Percentiles rank a stretch among this genome's conserved stretches.
phyloP scores from a whole-genome alignment of 2,329 filamentous ascomycete genomes.

The Sordariomycetes sp. region DNA sequence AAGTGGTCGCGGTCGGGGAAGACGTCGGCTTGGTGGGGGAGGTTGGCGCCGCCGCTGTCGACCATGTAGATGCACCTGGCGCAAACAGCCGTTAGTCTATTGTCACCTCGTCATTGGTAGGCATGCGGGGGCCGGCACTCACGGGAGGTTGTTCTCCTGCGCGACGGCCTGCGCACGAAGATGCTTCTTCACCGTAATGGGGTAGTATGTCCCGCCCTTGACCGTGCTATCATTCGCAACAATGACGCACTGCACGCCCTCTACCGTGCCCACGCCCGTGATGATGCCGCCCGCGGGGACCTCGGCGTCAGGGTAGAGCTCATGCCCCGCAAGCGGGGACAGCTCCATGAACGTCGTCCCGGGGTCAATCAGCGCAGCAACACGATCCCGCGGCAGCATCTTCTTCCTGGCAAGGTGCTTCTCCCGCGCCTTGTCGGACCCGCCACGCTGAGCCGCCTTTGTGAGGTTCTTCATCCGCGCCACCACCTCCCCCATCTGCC shows the following conservation, averaged over 20 bases:
- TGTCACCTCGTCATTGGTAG: too few species aligned
- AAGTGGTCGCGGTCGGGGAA: slow-evolving; percentile 95
- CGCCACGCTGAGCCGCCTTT: slow-evolving; percentile 58
- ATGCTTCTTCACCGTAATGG: slow-evolving; percentile 96
- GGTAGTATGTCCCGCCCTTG: slow-evolving; percentile 94
- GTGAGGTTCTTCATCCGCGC: slow-evolving; percentile 57
- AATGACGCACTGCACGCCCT: slow-evolving; percentile 84
- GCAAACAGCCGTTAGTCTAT: neutral
- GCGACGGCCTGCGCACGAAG: slow-evolving; percentile 83
- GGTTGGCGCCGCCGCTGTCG: slow-evolving; percentile 87
- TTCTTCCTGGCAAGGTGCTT: slow-evolving; percentile 84
- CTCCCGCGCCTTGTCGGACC: slow-evolving; percentile 66
- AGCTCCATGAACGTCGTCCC: slow-evolving; percentile 87
- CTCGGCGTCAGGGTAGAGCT: slow-evolving; percentile 75
- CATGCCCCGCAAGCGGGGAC: slow-evolving; percentile 79
- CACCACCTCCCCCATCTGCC: slow-evolving; percentile 64
- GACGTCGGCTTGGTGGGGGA: slow-evolving; percentile 89
- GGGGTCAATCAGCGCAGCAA: slow-evolving; percentile 77
- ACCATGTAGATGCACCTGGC: slow-evolving; percentile 81
- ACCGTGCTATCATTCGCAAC: slow-evolving; percentile 95
- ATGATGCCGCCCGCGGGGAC: slow-evolving; percentile 86
- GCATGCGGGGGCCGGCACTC: slow-evolving; percentile 13
- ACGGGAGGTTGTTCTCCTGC: slow-evolving; percentile 68
- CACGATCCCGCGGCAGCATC: slow-evolving; percentile 84
- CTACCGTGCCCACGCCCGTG: slow-evolving; percentile 79